Conservation (phyloP, 2,329 filamentous ascomycete species). For the Scedosporium boydii region DNA sequence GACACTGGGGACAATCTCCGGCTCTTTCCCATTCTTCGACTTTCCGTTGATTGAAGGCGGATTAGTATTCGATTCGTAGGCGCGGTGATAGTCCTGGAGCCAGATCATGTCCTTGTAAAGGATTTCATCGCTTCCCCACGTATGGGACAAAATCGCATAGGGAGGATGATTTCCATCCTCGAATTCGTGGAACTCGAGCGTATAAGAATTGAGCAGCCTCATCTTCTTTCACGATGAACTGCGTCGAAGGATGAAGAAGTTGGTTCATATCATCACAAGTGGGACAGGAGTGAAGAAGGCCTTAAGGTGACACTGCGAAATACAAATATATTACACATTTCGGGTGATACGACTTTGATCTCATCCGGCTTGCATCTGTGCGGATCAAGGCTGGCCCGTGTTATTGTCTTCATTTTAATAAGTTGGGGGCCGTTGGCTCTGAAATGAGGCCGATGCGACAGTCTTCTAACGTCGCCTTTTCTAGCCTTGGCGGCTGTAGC, state of each 20-base stretch:
- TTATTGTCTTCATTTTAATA: no score
- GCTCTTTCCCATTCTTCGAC: neutral
- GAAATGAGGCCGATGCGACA: no score
- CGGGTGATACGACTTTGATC: no score
- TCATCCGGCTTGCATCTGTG: no score
- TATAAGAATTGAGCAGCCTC: conserved; percentile 15
- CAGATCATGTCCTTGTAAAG: conserved; percentile 15
- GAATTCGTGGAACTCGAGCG: conserved; percentile 12
- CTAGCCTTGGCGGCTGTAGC: no score
- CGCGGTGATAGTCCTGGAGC: conserved; percentile 10
- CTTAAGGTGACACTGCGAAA: neutral
- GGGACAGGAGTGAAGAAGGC: neutral
- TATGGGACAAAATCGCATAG: conserved; percentile 23
- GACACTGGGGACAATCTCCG: neutral
- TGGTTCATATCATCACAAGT: neutral
- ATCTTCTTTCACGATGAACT: conserved; percentile 10
- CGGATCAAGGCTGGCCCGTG: no score
- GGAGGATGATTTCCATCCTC: conserved; percentile 9
- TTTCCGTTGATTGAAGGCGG: neutral
- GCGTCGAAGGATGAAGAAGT: neutral
- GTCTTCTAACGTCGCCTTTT: no score
- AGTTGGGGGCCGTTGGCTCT: no score
- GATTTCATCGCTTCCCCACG: conserved; percentile 19
- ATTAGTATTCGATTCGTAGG: conserved; percentile 7
- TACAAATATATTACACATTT: no score